Evolutionary conservation across 2,329 filamentous ascomycete genomes (phyloP).

Genomic region (Penicillium sclerotiorum): DNA sequence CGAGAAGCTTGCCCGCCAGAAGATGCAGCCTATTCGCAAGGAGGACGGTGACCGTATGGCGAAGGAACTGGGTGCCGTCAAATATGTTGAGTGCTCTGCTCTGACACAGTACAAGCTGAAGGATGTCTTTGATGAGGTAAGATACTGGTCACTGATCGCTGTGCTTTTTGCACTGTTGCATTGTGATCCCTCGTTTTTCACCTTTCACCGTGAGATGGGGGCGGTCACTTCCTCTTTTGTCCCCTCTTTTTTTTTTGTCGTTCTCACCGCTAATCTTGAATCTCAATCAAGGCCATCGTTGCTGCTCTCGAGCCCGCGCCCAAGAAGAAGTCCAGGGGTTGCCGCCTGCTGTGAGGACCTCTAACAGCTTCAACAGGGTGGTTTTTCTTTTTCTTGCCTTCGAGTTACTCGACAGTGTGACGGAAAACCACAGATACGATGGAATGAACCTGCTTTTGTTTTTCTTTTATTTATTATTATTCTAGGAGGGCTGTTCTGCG

Average conservation of each 20-base stretch:
- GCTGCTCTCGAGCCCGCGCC: conserved; percentile 86
- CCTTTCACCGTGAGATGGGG: background rate
- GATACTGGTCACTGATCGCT: background rate
- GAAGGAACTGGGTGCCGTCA: conserved; percentile 94
- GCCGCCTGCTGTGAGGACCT: conserved; percentile 64
- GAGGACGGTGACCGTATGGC: conserved; percentile 96
- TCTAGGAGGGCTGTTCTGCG: conserved; percentile 17
- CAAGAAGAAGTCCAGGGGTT: conserved; percentile 74
- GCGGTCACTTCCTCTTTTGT: background rate
- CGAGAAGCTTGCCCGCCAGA: conserved; percentile 92
- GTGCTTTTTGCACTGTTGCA: background rate
- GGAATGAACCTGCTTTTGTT: conserved; percentile 31
- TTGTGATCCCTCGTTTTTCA: conserved; percentile 1
- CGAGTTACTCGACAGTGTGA: conserved; percentile 2
- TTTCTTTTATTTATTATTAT: conserved; percentile 16
- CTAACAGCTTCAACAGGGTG: conserved; percentile 18
- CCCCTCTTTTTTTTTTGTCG: conserved; percentile 8
- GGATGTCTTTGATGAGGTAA: conserved; percentile 98
- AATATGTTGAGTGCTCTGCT: conserved; percentile 98
- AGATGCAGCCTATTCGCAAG: conserved; percentile 89
- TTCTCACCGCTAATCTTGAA: conserved; percentile 19
- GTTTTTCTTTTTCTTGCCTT: conserved; percentile 10
- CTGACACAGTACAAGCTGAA: conserved; percentile 98
- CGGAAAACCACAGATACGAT: conserved; percentile 26
- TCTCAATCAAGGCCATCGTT: conserved; percentile 76